Base-by-base conservation (phyloP, 2,329 filamentous ascomycete species). In the Rutstroemia sp. region DNA sequence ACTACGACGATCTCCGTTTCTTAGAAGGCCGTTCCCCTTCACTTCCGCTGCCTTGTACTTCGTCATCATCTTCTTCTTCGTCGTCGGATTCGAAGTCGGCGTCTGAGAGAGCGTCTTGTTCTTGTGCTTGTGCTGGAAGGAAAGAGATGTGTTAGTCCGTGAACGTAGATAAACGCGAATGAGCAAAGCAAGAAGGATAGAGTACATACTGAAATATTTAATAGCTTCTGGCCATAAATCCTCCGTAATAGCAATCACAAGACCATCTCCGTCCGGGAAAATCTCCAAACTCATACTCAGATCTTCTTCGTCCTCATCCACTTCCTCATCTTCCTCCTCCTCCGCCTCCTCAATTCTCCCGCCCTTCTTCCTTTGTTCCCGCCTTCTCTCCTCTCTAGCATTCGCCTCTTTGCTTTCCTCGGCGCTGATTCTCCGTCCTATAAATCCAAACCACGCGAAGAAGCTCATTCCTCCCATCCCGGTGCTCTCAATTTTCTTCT, bases 201-300 rank as follows among this genome's bases (percentile, higher is more conserved):
- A 30, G 49, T 45, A 47, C 88, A 74, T 77, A 94, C 90, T 88
- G 75, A 94, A 97, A 75, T 94, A 95, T 72, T 88, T 90, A 71
- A 95, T 86, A 57, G 92, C 92, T 61, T 85, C 83, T 49, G 90
- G 88, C 86, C 87, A 96, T 52, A 97, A 75, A 65, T 97, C 92
- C 69, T 97, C 92, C 8, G 87, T 83, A 64, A 97, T 78, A 59
- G 84, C 79, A 61, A 90, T 79, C 41, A 91, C 92, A 49, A 97
- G 72, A 60, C 92, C 87, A 64, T 95, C 90, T 21, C 89, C 92
- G 45, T 84, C 83, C n/a, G 88, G 87, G 77, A 94, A 96, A 65
- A 95, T 86, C 73, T 96, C 92, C 49, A 86, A 79, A 54, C 85
- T 83, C 0, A 85, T 80, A 0, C 85, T 81, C 0, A 88, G 78